These are phyloP conservation scores for Xylaria grammica DNA, from an alignment of 495 filamentous ascomycete species.

Conservation along the genomic window DNA sequence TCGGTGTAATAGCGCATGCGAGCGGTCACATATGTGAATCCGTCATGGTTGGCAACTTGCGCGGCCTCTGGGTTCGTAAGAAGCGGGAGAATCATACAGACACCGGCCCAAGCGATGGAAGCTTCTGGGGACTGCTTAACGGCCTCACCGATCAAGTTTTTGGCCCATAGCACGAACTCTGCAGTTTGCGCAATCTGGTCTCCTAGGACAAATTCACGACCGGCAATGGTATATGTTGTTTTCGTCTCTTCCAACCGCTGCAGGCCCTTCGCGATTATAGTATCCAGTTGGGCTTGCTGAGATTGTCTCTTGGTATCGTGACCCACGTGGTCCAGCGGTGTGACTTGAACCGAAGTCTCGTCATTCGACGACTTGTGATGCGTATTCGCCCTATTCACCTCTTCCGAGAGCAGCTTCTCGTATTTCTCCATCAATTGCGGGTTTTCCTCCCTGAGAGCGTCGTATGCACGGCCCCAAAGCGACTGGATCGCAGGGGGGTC, in stretches of 20 bases:
- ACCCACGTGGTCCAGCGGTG: neutral
- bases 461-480: constrained; percentile 33
- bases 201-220: constrained; percentile 26
- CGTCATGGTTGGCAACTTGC: constrained; percentile 30
- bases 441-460: constrained; percentile 20
- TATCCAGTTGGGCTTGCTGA: constrained; percentile 12
- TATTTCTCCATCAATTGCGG: constrained; percentile 21
- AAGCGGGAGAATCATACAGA: constrained; percentile 34
- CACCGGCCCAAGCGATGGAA: constrained; percentile 33
- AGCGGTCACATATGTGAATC: constrained; percentile 34
- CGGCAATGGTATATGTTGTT: constrained; percentile 24
- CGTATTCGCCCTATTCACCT: neutral
- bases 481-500: neutral
- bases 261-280: constrained; percentile 21
- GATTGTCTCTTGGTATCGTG: neutral
- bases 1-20: constrained; percentile 32
- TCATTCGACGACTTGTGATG: neutral
- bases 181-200: constrained; percentile 27
- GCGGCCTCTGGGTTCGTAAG: constrained; percentile 32
- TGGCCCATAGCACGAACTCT: constrained; percentile 20
- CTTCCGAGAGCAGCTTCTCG: constrained; percentile 28
- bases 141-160: constrained; percentile 28
- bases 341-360: neutral
- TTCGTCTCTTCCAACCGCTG: constrained; percentile 20
- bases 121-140: constrained; percentile 32